These are phyloP conservation scores for Mortierella sp. DNA, from an alignment of 371 early-diverging fungal genomes.

Conservation along the genomic window DNA sequence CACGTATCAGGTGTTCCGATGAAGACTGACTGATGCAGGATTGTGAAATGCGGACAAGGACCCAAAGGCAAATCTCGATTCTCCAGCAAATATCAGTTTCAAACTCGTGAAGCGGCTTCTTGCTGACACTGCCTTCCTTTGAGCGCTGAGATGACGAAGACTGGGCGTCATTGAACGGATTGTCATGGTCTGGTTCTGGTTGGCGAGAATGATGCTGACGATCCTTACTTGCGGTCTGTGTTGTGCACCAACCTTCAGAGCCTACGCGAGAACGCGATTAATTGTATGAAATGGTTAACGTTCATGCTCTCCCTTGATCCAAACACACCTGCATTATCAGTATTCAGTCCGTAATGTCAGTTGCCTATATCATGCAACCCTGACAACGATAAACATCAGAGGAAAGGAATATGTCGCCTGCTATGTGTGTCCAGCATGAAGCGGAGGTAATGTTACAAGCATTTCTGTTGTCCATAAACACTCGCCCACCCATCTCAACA, in stretches of 20 bases:
- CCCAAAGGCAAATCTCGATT: slow-evolving; percentile 46
- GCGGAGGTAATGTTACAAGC: no score
- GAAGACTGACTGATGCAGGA: slow-evolving; percentile 31
- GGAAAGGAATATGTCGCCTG: no score
- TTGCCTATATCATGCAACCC: background rate
- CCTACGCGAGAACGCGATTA: slow-evolving; percentile 10
- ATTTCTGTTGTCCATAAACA: no score
- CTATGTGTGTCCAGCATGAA: no score
- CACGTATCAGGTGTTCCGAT: slow-evolving; percentile 39
- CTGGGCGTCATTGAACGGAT: background rate
- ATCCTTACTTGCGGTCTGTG: slow-evolving; percentile 16
- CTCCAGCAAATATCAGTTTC: slow-evolving; percentile 49
- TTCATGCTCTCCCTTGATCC: background rate
- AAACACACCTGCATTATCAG: slow-evolving; percentile 1
- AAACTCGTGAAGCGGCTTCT: slow-evolving; percentile 28
- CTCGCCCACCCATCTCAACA: no score
- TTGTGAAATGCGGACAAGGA: slow-evolving; percentile 42
- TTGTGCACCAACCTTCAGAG: slow-evolving; percentile 19
- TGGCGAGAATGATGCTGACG: slow-evolving; percentile 8
- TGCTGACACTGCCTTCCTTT: background rate
- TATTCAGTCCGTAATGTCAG: slow-evolving; percentile 13
- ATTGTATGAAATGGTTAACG: background rate
- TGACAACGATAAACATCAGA: background rate
- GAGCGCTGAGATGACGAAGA: background rate
- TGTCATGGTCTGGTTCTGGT: background rate